Base-by-base conservation (phyloP, 148 eudicot genomes). In the Camellia japonica region DNA sequence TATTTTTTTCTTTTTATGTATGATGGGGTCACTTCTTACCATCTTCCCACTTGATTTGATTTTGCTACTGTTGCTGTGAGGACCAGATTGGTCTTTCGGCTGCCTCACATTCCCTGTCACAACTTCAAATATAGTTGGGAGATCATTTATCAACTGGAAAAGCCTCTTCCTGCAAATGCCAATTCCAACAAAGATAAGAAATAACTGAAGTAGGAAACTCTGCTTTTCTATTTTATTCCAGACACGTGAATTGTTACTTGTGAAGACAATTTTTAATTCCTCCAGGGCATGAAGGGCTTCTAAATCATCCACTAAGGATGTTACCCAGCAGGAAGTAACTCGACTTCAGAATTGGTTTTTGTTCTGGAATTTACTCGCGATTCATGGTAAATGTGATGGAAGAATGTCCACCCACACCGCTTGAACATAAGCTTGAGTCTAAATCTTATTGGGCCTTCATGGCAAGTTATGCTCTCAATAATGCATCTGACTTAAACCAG, bases 81-180 rank as follows among this genome's bases (percentile, higher is more conserved):
- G 58, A 60, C 83, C 90, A 75, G 90, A 42, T 77, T 86, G 88
- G 46, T 93, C 91, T 82, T 82, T 90, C 2, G 90, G 65, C 77
- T 79, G 86, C 85, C 88, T 88, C 61, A 51, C 81, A 75, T 72
- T 82, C 59, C 88, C 93, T 3, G 83, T 84, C 80, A 95, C 90
- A 83, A 88, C 85, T 86, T 95, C 97, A 82, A 83, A 90, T 58
- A 95, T 90, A 72, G 94, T 89, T 54, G 97, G 96, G 64, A 93
- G 75, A n/a, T 93, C 94, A 80, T 91, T 93, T 80, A 93, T 93
- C 97, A 91, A 77, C 79, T 93, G 91, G 81, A 93, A 95, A 75
- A 95, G 92, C 90, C 84, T 88, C 84, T 86, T 89, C 91, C 97
- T 95, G 90, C 14, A 80, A 80, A 75, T 60, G 43, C 56, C 79